Conservation (phyloP, 176 grass and related monocot species). For the Bothriochloa decipiens region DNA sequence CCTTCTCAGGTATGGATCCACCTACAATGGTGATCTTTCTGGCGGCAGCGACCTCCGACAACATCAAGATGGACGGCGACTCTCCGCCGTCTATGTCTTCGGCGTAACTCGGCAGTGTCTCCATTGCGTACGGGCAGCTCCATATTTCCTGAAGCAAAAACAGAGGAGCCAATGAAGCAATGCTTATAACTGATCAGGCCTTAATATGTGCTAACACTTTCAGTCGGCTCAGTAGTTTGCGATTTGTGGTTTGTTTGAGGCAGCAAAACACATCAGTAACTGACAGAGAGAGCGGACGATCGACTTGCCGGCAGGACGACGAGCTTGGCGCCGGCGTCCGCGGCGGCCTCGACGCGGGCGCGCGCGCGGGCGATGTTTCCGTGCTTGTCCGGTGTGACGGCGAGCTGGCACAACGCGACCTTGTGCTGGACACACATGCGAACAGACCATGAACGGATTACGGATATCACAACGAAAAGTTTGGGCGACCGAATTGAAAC, state of each 20-base stretch:
- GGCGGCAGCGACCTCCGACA: constrained; percentile 49
- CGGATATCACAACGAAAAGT: neutral
- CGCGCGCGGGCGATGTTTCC: constrained; percentile 60
- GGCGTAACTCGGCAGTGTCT: constrained; percentile 47
- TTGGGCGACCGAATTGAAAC: neutral
- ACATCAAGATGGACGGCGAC: constrained; percentile 56
- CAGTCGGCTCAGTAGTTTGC: neutral
- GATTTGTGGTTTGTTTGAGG: neutral
- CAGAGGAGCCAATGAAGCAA: neutral
- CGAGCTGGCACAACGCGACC: constrained; percentile 64
- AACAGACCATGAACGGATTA: neutral
- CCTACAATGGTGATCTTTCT: constrained; percentile 60
- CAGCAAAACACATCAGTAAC: neutral
- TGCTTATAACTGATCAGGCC: neutral
- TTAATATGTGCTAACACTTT: neutral
- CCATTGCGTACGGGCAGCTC: constrained; percentile 61
- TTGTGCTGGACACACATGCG: constrained; percentile 48
- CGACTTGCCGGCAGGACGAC: constrained; percentile 59
- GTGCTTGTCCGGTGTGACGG: constrained; percentile 50
- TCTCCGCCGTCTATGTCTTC: constrained; percentile 67
- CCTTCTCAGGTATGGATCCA: constrained; percentile 64
- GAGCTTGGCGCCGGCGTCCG: constrained; percentile 53
- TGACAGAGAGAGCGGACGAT: neutral
- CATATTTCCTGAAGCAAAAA: constrained; percentile 62
- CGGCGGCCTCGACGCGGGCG: constrained; percentile 42